Evolutionary conservation across 768 basidiomycete genomes (phyloP), one percentile per base, ranked within the genome.

Genomic region (Amanita rimosa): DNA sequence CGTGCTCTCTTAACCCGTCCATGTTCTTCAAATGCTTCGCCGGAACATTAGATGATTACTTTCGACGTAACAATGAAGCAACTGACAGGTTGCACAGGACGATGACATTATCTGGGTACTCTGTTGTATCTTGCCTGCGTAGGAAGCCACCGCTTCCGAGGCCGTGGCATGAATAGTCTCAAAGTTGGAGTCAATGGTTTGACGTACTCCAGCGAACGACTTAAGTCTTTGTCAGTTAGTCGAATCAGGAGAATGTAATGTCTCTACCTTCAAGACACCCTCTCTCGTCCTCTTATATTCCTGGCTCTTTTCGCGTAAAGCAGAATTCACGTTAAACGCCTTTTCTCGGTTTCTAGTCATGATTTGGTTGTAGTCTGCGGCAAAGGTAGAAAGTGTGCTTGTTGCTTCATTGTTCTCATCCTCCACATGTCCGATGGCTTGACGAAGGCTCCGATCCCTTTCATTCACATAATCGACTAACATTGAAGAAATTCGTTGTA

Each of bases 401-500:
- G 83, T 73, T 1, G 74, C 76, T 49, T 75, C 67, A 16, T 57
- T 60, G 54, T 91, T 88, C 41, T 71, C 77, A 19, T 67, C 67
- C 33, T 75, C 71, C 21, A 87, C 65, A 36, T 64, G 60, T 1
- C 66, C 66, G 44, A 88, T 69, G 1, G 78, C 74, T 22, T 78
- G 75, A 35, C 74, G 71, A 46, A 92, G 65, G 16, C 76, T 77
- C 13, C 71, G 68, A 58, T 93, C 84, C 24, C 86, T 77, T 41
- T 81, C 74, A 37, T 74, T 64, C 26, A 81, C 73, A 61, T 85
- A 94, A 22, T 76, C 81, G 9, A 75, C 79, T 2, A 96, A 66
- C 54, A 93, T 69, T 3, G 70, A 69, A 0, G 86, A 84, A 44
- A 95, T 72, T 34, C 81, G 82, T 36, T 83, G 74, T n/a, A 93